Evolutionary conservation across 768 basidiomycete species (phyloP).

Genomic region (Pilatotrama ljubarskyi): DNA sequence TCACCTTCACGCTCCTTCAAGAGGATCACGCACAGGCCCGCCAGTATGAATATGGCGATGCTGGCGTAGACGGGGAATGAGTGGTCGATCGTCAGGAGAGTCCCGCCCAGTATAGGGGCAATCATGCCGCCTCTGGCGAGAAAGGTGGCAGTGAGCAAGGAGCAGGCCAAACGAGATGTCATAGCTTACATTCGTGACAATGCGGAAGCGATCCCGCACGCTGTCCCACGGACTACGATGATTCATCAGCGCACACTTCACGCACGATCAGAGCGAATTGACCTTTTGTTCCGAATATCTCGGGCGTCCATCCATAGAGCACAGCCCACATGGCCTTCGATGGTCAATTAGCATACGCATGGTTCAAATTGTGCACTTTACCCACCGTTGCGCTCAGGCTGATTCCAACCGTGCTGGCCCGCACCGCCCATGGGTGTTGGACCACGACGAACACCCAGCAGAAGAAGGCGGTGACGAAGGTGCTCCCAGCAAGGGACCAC

Average conservation of each 20-base stretch:
- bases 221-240: conserved; percentile 73
- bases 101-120: conserved; percentile 77
- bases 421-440: conserved; percentile 54
- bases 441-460: conserved; percentile 70
- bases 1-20: conserved; percentile 54
- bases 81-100: conserved; percentile 63
- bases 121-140: conserved; percentile 79
- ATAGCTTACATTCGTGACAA: conserved; percentile 73
- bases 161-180: background rate
- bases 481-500: conserved; percentile 73
- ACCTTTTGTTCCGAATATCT: conserved; percentile 82
- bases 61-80: conserved; percentile 79
- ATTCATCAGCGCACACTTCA: too few relatives aligned
- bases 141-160: background rate
- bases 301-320: conserved; percentile 88
- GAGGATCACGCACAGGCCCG: conserved; percentile 61
- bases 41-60: conserved; percentile 61
- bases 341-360: background rate
- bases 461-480: conserved; percentile 73
- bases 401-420: conserved; percentile 72
- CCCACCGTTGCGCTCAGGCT: conserved; percentile 72
- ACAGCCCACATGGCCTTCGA: conserved; percentile 81
- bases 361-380: background rate
- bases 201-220: conserved; percentile 85
- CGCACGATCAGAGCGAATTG: conserved; percentile 8